Conservation (phyloP, 2,329 filamentous ascomycete genomes). For the Geosmithia putterillii region DNA sequence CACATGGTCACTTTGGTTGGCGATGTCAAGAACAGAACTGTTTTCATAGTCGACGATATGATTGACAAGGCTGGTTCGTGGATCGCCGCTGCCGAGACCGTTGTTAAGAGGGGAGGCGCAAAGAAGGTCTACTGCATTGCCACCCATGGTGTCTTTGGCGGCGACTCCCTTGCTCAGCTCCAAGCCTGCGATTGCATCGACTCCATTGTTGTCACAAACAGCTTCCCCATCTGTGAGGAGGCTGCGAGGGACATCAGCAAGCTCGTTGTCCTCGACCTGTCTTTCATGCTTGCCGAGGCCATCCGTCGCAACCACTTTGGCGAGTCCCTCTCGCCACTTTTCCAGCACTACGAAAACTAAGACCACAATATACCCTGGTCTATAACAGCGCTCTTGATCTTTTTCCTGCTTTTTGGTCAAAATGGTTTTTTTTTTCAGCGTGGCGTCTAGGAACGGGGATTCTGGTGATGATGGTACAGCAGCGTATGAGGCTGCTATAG, state of each 20-base stretch:
- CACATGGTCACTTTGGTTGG: slow-evolving; percentile 97
- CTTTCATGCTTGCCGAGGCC: slow-evolving; percentile 76
- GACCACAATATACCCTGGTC: neutral
- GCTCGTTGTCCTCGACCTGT: slow-evolving; percentile 80
- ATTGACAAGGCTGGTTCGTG: slow-evolving; percentile 95
- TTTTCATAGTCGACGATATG: slow-evolving; percentile 97
- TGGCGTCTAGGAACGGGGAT: slow-evolving; percentile 1
- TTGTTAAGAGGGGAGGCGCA: slow-evolving; percentile 82
- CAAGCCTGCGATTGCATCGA: slow-evolving; percentile 90
- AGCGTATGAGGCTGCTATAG: neutral
- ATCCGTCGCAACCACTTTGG: slow-evolving; percentile 96
- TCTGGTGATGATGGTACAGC: neutral
- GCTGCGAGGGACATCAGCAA: slow-evolving; percentile 63
- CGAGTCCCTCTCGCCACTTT: slow-evolving; percentile 62
- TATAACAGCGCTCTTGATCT: neutral
- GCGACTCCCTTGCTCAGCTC: slow-evolving; percentile 79
- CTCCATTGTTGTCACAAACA: slow-evolving; percentile 90
- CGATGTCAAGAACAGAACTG: slow-evolving; percentile 75
- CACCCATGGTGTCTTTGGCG: slow-evolving; percentile 89
- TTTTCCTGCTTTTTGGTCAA: neutral
- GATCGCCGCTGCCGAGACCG: slow-evolving; percentile 95
- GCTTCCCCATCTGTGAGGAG: slow-evolving; percentile 77
- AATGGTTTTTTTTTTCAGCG: slow-evolving; percentile 1
- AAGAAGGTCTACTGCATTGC: slow-evolving; percentile 97
- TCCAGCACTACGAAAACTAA: slow-evolving; percentile 53